Conservation (phyloP, 495 filamentous ascomycete species). For the Tuber brumale region DNA sequence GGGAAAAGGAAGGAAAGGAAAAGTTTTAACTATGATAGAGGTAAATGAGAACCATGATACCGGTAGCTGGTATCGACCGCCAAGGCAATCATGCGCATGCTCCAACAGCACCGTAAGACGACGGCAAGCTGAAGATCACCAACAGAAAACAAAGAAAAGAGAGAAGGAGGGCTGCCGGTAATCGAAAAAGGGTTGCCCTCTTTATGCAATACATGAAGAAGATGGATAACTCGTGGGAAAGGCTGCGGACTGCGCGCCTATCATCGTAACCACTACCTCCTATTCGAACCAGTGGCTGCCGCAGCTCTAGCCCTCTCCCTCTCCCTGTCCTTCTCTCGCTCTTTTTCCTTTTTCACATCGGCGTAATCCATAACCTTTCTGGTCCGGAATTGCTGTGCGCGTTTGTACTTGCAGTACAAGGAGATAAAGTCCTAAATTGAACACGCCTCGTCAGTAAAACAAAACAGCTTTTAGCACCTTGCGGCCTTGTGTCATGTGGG, state of each 20-base stretch:
- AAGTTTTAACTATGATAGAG: neutral
- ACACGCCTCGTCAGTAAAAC: conserved; percentile 11
- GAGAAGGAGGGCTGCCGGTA: neutral
- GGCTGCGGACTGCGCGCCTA: neutral
- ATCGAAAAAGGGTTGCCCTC: neutral
- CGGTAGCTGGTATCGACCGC: neutral
- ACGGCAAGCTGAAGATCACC: neutral
- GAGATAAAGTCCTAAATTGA: conserved; percentile 40
- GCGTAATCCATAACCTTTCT: conserved; percentile 40
- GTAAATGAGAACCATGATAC: neutral
- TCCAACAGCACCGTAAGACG: neutral
- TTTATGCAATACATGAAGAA: neutral
- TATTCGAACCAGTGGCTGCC: conserved; percentile 16
- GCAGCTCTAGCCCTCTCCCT: conserved; percentile 20
- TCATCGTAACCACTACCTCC: conserved; percentile 19
- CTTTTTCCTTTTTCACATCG: conserved; percentile 33
- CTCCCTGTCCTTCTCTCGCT: conserved; percentile 6
- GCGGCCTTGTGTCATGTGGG: neutral
- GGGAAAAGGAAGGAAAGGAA: neutral
- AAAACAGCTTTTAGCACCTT: neutral
- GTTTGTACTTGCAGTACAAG: conserved; percentile 42
- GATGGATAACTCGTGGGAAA: neutral
- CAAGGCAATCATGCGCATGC: neutral
- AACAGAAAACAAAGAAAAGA: neutral
- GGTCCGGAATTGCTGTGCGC: conserved; percentile 39